These are phyloP conservation scores for Fusarium sp. DNA, from an alignment of 2,329 filamentous ascomycete species.

Conservation along the genomic window DNA sequence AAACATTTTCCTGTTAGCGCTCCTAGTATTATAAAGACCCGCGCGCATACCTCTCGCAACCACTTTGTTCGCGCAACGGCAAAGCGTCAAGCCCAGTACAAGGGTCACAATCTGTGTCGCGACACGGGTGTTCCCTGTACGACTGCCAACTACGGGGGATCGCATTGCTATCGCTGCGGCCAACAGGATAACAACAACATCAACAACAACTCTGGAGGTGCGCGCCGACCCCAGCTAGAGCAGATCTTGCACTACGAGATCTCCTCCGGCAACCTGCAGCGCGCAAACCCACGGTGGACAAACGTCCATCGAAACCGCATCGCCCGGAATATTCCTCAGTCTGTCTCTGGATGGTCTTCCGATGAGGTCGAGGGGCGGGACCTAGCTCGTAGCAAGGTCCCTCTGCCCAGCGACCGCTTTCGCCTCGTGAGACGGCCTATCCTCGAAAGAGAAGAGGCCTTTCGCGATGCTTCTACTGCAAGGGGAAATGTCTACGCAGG, in stretches of 20 bases:
- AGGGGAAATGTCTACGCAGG: slow-evolving; percentile 52
- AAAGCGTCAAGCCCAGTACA: slow-evolving; percentile 50
- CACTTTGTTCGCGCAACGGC: slow-evolving; percentile 53
- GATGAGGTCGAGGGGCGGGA: slow-evolving; percentile 54
- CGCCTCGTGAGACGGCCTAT: slow-evolving; percentile 57
- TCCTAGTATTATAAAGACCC: slow-evolving; percentile 23
- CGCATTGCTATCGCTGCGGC: slow-evolving; percentile 35
- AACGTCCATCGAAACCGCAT: slow-evolving; percentile 23
- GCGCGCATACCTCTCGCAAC: slow-evolving; percentile 46
- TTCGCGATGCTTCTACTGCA: slow-evolving; percentile 58
- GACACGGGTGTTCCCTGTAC: slow-evolving; percentile 46
- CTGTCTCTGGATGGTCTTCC: slow-evolving; percentile 28
- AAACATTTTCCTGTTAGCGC: slow-evolving; percentile 38
- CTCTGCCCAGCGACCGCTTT: slow-evolving; percentile 56
- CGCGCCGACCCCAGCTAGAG: slow-evolving; percentile 45
- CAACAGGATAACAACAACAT: slow-evolving; percentile 12
- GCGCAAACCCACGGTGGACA: slow-evolving; percentile 29
- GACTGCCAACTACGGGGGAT: slow-evolving; percentile 5
- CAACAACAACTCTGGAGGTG: slow-evolving; percentile 14
- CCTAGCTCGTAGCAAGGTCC: slow-evolving; percentile 54
- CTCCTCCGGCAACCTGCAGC: slow-evolving; percentile 10
- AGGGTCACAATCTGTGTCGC: slow-evolving; percentile 38
- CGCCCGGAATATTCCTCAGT: slow-evolving; percentile 31
- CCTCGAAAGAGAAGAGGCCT: slow-evolving; percentile 64
- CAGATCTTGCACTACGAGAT: slow-evolving; percentile 37